Evolutionary conservation across 768 basidiomycete species (phyloP).

Genomic region (Mycena venus): DNA sequence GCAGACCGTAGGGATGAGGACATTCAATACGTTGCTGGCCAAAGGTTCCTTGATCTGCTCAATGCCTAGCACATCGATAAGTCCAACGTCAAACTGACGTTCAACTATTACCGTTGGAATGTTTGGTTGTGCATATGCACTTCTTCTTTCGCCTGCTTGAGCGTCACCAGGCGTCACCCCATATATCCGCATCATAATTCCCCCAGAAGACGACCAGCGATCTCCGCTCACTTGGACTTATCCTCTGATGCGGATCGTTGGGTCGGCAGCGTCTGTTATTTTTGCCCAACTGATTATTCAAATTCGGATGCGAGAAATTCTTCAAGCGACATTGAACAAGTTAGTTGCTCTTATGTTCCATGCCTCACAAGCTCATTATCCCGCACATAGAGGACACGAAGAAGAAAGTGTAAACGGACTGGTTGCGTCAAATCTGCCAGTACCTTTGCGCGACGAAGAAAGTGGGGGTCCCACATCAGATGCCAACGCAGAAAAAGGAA

Average conservation of each 20-base stretch:
- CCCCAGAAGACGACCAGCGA: not conserved
- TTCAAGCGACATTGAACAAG: not conserved
- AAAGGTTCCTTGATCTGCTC: not conserved
- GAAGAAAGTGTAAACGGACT: too few relatives aligned
- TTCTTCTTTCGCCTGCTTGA: not conserved
- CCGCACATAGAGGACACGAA: too few relatives aligned
- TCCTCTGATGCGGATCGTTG: conserved; percentile 6
- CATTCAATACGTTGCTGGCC: not conserved
- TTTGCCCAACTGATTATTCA: conserved; percentile 8
- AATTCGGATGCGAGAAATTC: not conserved
- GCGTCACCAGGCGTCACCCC: not conserved
- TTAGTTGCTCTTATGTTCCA: too few relatives aligned
- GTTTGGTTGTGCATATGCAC: not conserved
- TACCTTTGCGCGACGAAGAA: too few relatives aligned
- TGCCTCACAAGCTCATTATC: too few relatives aligned
- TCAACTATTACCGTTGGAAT: not conserved
- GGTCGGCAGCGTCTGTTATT: not conserved
- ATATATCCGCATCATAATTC: not conserved
- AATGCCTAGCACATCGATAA: not conserved
- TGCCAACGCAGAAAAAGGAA: too few relatives aligned
- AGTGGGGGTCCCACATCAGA: too few relatives aligned
- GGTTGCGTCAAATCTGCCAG: too few relatives aligned
- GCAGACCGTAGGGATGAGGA: not conserved
- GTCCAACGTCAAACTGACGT: not conserved
- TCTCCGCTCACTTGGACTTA: not conserved